Conservation (phyloP, 352 stramenopile genomes). For the Peronosclerospora sorghi region DNA sequence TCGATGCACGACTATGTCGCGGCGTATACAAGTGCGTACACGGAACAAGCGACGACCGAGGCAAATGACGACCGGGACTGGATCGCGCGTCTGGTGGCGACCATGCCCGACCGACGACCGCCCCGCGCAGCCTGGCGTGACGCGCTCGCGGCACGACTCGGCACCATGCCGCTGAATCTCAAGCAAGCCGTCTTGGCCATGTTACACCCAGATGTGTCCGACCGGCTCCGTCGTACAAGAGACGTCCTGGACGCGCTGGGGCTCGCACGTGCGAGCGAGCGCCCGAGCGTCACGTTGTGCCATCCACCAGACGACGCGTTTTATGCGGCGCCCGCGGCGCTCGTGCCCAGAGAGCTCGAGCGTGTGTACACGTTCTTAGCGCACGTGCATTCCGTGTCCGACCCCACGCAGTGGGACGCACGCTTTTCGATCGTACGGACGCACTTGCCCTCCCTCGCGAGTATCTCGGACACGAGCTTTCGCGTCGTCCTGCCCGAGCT, state of each 20-base stretch:
- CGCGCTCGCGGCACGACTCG: slow-evolving; percentile 15
- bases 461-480: slow-evolving; percentile 36
- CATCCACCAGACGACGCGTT: slow-evolving; percentile 8
- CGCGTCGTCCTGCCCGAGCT: slow-evolving; percentile 40
- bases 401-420: slow-evolving; percentile 31
- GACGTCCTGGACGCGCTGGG: slow-evolving; percentile 6
- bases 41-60: background rate
- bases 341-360: slow-evolving; percentile 38
- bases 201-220: slow-evolving; percentile 31
- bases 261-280: too few species aligned
- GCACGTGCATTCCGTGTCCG: slow-evolving; percentile 19
- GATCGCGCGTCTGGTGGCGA: slow-evolving; percentile 17
- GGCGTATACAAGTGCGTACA: slow-evolving; percentile 9
- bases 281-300: too few species aligned
- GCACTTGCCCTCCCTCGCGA: slow-evolving; percentile 25
- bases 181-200: slow-evolving; percentile 41
- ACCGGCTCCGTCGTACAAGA: slow-evolving; percentile 21
- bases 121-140: slow-evolving; percentile 23
- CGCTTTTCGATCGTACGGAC: slow-evolving; percentile 23
- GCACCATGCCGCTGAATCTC: slow-evolving; percentile 30
- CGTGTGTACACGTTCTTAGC: slow-evolving; percentile 40
- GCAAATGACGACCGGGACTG: slow-evolving; percentile 9
- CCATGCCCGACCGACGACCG: slow-evolving; percentile 2
- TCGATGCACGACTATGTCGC: slow-evolving; percentile 33
- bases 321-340: slow-evolving; percentile 14